These are phyloP conservation scores for Aureoboletus auriporus DNA, from an alignment of 768 basidiomycete species.

Conservation along the genomic window DNA sequence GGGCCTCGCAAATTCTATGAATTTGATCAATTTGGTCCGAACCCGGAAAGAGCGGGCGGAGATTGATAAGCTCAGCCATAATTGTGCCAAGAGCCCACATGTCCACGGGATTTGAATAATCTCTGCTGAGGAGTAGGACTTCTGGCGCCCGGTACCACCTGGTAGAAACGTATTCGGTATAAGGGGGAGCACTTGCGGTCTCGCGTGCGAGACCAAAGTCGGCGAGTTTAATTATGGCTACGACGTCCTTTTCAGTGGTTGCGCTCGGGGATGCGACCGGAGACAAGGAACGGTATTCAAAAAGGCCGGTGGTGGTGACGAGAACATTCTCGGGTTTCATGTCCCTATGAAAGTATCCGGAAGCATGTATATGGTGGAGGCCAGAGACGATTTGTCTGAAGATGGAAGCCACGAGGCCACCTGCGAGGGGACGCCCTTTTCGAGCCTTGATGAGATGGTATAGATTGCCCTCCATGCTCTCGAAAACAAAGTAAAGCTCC, in stretches of 20 bases:
- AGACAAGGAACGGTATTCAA: conserved; percentile 84
- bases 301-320: conserved; percentile 94
- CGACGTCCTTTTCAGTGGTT: conserved; percentile 86
- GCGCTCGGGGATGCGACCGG: conserved; percentile 60
- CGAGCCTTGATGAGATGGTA: conserved; percentile 98
- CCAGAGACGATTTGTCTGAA: conserved; percentile 90
- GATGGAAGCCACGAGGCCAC: conserved; percentile 92
- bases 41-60: conserved; percentile 94
- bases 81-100: conserved; percentile 99
- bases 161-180: conserved; percentile 99
- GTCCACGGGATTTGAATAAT: conserved; percentile 96
- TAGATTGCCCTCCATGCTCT: conserved; percentile 99
- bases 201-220: conserved; percentile 97
- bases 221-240: conserved; percentile 95
- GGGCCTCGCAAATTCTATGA: conserved; percentile 81
- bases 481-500: conserved; percentile 99
- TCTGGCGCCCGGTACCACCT: conserved; percentile 99
- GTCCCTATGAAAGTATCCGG: conserved; percentile 98
- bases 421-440: conserved; percentile 92
- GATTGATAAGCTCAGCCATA: conserved; percentile 93
- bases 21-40: conserved; percentile 92
- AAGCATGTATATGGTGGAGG: conserved; percentile 85
- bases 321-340: conserved; percentile 99
- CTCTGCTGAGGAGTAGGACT: conserved; percentile 83
- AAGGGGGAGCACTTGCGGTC: conserved; percentile 83